Percentiles rank a stretch among this genome's conserved stretches.
phyloP scores from a whole-genome alignment of 371 early-diverging fungal species.

The Parasitella parasitica region DNA sequence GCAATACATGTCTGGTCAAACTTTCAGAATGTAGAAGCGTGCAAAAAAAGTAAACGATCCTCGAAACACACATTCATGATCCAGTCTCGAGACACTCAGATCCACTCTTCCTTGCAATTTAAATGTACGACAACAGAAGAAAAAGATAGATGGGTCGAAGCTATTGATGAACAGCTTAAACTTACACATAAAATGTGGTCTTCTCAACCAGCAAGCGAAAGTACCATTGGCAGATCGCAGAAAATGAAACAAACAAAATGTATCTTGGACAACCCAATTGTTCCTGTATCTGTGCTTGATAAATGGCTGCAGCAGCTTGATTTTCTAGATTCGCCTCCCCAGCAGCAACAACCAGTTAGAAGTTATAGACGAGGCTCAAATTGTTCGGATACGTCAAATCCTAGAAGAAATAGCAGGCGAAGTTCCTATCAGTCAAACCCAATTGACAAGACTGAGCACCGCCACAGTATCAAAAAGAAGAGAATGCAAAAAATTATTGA shows the following conservation, averaged over 20 bases:
- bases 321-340: background rate
- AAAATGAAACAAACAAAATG: background rate
- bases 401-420: background rate
- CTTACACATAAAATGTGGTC: conserved; percentile 8
- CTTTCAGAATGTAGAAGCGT: background rate
- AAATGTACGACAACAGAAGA: background rate
- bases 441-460: background rate
- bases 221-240: background rate
- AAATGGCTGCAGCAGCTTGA: conserved; percentile 7
- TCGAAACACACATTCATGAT: background rate
- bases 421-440: background rate
- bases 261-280: background rate
- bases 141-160: conserved; percentile 3
- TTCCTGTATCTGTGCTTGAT: conserved; percentile 4
- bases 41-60: background rate
- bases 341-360: background rate
- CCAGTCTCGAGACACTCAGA: background rate
- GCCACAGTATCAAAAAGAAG: background rate
- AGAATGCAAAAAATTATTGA: background rate
- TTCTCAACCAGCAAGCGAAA: background rate
- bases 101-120: background rate
- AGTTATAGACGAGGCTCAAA: background rate
- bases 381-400: background rate
- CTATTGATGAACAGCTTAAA: background rate
- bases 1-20: conserved; percentile 3